These are phyloP conservation scores for Aspergillus sp. DNA, from an alignment of 2,329 filamentous ascomycete species.

Conservation along the genomic window DNA sequence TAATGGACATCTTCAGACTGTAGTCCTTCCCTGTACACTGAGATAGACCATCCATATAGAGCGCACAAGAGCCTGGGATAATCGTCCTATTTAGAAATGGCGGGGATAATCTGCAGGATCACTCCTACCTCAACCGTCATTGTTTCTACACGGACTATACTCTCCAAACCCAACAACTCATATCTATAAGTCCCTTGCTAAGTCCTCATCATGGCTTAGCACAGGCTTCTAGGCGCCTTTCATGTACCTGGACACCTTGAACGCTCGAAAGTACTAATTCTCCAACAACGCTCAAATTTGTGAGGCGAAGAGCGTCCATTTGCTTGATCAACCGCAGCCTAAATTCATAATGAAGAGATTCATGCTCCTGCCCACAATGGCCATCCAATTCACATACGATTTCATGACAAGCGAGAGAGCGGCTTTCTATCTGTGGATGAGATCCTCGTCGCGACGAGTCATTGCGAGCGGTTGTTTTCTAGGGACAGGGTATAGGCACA, in stretches of 20 bases:
- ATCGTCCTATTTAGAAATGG: too few relatives aligned
- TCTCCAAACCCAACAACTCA: neutral
- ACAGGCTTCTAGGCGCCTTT: conserved; percentile 12
- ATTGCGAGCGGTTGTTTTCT: conserved; percentile 43
- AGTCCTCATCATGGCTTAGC: conserved; percentile 10
- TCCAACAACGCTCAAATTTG: conserved; percentile 13
- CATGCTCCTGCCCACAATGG: conserved; percentile 12
- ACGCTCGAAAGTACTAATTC: conserved; percentile 2
- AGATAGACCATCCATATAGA: too few relatives aligned
- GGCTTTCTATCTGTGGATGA: conserved; percentile 48
- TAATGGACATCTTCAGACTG: too few relatives aligned
- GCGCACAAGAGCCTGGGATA: too few relatives aligned
- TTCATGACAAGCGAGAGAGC: conserved; percentile 48
- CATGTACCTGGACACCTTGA: neutral
- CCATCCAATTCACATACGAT: conserved; percentile 11
- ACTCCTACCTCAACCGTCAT: too few relatives aligned
- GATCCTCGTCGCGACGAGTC: conserved; percentile 52
- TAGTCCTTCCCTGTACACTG: too few relatives aligned
- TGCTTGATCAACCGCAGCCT: conserved; percentile 8
- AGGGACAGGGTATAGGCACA: conserved; percentile 38
- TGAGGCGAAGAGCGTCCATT: conserved; percentile 11
- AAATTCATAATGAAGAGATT: conserved; percentile 15
- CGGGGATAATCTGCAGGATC: too few relatives aligned
- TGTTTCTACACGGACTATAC: neutral
- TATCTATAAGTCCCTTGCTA: neutral